Evolutionary conservation across 345 rosid genomes (phyloP).

Genomic region (Draba incana): DNA sequence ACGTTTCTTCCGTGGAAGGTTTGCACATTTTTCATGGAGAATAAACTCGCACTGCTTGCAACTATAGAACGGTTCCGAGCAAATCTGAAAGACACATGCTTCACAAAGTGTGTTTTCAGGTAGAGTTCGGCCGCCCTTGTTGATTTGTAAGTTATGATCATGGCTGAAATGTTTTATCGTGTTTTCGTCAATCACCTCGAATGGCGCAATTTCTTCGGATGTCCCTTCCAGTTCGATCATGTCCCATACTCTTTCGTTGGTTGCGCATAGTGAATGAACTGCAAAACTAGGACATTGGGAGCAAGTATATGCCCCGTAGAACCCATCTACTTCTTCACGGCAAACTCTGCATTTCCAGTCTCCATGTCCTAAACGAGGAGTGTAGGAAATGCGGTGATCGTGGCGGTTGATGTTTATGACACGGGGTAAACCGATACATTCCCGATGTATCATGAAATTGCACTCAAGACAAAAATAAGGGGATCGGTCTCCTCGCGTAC

Average conservation of each 20-base stretch:
- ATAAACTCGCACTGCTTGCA: background rate
- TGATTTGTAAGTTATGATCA: background rate
- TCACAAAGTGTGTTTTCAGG: background rate
- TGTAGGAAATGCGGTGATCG: conserved; percentile 17
- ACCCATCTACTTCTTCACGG: background rate
- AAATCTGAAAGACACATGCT: background rate
- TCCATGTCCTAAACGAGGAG: background rate
- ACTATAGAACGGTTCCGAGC: background rate
- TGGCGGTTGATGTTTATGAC: conserved; percentile 18
- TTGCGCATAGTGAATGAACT: background rate
- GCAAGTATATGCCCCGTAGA: conserved; percentile 8
- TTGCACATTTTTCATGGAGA: background rate
- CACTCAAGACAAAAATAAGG: conserved; percentile 22
- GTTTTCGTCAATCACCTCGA: background rate
- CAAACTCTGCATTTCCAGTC: background rate
- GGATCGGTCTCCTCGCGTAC: background rate
- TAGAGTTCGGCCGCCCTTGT: background rate
- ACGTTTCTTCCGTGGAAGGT: background rate
- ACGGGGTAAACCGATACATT: conserved; percentile 7
- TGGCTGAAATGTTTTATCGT: background rate
- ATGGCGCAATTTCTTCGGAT: background rate
- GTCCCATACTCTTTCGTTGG: background rate
- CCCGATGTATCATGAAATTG: conserved; percentile 20
- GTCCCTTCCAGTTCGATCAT: background rate
- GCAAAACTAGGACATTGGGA: background rate